Conservation (phyloP, 1,139 yeast genomes). For the Yamadazyma blattariae region DNA sequence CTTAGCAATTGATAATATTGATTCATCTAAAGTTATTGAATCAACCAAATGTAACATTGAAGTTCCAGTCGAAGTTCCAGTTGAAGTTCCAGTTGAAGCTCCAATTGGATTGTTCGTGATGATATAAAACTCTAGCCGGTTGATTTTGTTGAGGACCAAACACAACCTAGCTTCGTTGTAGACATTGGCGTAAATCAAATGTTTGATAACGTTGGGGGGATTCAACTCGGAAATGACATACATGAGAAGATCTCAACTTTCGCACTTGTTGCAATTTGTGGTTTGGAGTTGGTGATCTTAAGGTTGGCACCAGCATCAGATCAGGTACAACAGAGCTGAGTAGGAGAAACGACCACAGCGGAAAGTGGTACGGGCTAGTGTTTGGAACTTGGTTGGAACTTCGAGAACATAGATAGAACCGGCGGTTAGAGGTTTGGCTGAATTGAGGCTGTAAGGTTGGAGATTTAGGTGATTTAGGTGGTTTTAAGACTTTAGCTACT, state of each 20-base stretch:
- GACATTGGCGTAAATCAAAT: conserved; percentile 15
- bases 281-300: neutral
- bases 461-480: too few relatives aligned
- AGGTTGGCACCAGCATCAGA: too few relatives aligned
- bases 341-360: too few relatives aligned
- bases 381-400: too few relatives aligned
- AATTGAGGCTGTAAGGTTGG: too few relatives aligned
- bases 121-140: conserved; percentile 18
- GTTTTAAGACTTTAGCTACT: too few relatives aligned
- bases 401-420: too few relatives aligned
- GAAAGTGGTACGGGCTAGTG: too few relatives aligned
- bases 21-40: conserved; percentile 14
- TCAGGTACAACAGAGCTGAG: too few relatives aligned
- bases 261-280: neutral
- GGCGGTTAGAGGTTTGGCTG: too few relatives aligned
- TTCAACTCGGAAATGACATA: conserved; percentile 17
- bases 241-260: conserved; percentile 9
- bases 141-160: conserved; percentile 18
- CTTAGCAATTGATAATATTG: conserved; percentile 16
- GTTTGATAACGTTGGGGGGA: conserved; percentile 16
- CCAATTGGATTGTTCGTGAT: conserved; percentile 1
- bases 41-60: conserved; percentile 8
- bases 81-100: too few relatives aligned
- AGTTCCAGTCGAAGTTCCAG: too few relatives aligned
- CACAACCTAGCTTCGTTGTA: conserved; percentile 10